Evolutionary conservation across 1,284 basidiomycete species (phyloP), one percentile per base, ranked within the genome.

Genomic region (Apiotrichum gracile): DNA sequence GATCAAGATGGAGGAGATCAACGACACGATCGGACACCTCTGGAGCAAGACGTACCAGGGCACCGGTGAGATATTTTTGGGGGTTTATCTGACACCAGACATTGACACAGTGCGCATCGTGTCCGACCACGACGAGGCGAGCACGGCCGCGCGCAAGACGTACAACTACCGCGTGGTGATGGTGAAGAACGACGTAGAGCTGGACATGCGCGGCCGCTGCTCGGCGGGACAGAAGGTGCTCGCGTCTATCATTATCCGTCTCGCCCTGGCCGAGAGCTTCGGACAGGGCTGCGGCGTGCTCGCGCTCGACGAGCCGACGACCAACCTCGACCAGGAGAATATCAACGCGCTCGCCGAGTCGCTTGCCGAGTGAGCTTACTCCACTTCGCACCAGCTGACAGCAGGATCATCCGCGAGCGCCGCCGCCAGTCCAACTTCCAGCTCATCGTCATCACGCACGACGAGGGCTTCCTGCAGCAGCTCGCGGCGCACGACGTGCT

Each of bases 1-100:
- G n/a, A 81, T 97, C 68, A 99, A 99, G 77, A 97, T 99, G 96
- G 91, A 92, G 73, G 96, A 99, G 79, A 93, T 99, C 67, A 99
- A 99, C 67, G 91, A 94, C 66, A 92, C 85, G 22, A 96, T 96
- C 83, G 85, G 87, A 53, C 88, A 91, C 69, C 76, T 98, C 2
- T 99, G 96, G 96, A 93, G 91, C 69, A 94, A 93, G 78, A 98
- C 94, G 1, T 98, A 99, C 74, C 94, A 98, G 72, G 96, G 96
- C 60, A 97, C 91, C 60, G 91, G 91, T 91, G 57, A 52, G 80
- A n/a, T n/a, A n/a, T 33, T 29, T 24, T 5, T 35, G 8, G 9
- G 2, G 5, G 7, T 5, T 5, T 31, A n/a, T 29, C 54, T 55
- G 37, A 55, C 45, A 7, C 4, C 70, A 88, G 94, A 99, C 76